Evolutionary conservation across 164 flowering plant genomes (phyloP), one percentile per base, ranked within the genome.

Genomic region (Cinnamomum micranthum): DNA sequence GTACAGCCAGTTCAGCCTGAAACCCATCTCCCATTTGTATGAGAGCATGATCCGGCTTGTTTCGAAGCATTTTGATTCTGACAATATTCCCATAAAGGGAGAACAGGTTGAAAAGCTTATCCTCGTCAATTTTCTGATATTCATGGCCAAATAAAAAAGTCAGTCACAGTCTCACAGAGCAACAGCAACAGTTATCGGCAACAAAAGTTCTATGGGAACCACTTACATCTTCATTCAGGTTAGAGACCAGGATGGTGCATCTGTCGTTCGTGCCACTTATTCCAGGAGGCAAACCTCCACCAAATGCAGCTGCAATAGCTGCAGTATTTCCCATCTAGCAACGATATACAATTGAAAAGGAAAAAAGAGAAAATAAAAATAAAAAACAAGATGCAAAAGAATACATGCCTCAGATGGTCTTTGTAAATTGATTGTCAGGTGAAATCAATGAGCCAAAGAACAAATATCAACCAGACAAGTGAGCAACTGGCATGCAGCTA

Each of bases 1-100:
- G 92, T 6, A 96, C 98, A 22, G 98, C 98, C 87, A 96, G 76
- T 76, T 96, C 99, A 68, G 99, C 97, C 84, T 96, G 99, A 72
- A 96, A 94, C 15, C 98, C 99, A 87, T 96, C 98, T 47, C 92
- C 92, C 97, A 96, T 89, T 85, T 96, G 93, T 68, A 96, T 87
- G 41, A 96, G 89, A 14, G 98, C 99, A 86, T 96, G 99, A 78
- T 96, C 99, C 20, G 98, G 99, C 77, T 94, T 96, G 76, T 88
- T 94, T 4, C 89, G 97, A 50, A 96, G 97, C 79, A 94, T 81
- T 83, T 94, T 94, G 74, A 96, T 89, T 77, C 99, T 87, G 66
- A 88, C 87, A 77, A 94, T 96, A 82, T 96, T 96, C 28, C 99
- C 99, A 79, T 94, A 96, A 23, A 96, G 80, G 19, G 99, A 96